phyloP scores from a whole-genome alignment of 257 asterid species.

The Pogostemon cablin region DNA sequence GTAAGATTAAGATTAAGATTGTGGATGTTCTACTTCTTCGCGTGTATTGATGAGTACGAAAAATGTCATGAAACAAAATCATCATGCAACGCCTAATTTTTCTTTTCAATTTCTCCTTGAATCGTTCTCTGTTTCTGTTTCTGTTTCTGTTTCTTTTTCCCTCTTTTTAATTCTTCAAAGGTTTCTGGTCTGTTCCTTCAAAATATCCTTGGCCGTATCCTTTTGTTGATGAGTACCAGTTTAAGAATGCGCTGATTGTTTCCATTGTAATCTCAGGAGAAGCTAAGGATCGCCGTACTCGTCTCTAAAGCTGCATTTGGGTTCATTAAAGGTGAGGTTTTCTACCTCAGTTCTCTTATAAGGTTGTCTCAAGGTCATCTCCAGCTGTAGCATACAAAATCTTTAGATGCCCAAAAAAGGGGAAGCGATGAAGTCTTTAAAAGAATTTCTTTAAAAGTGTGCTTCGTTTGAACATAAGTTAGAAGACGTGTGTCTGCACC shows the following conservation, averaged over 20 bases:
- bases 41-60: not conserved
- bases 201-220: not conserved
- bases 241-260: constrained; percentile 26
- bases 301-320: constrained; percentile 87
- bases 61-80: not conserved
- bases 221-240: not conserved
- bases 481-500: too few relatives aligned
- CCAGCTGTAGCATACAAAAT: not conserved
- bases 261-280: constrained; percentile 54
- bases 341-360: not conserved
- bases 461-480: too few relatives aligned
- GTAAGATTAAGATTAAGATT: too few relatives aligned
- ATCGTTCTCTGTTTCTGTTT: not conserved
- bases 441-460: too few relatives aligned
- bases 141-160: not conserved
- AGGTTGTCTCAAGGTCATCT: constrained; percentile 2
- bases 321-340: constrained; percentile 66
- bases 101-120: too few relatives aligned
- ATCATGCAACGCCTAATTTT: not conserved
- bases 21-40: not conserved
- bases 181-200: not conserved
- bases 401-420: not conserved
- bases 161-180: not conserved
- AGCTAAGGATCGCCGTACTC: constrained; percentile 77
- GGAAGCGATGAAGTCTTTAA: too few relatives aligned